Evolutionary conservation across 192 early-diverging fungal genomes (phyloP), one percentile per base, ranked within the genome.

Genomic region (Coemansia pectinata): DNA sequence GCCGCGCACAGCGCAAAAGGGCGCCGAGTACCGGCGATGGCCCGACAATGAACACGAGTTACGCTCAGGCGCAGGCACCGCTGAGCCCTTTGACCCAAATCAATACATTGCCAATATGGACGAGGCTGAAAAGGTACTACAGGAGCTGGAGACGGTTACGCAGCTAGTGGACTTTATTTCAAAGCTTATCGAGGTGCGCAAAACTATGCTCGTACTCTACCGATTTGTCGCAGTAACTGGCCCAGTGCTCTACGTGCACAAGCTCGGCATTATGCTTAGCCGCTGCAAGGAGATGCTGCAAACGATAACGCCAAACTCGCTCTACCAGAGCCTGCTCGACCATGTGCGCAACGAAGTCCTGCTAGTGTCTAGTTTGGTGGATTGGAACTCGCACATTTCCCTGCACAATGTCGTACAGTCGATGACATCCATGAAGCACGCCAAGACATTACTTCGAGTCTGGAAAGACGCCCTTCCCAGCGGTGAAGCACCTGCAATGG

Each of bases 141-240:
- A 66, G 31, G 81, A 83, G 39, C 59, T 78, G 48, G 73, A 66
- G 71, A 70, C 68, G 45, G 44, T 83, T 33, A 55, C 57, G 41
- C 70, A 71, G 62, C 75, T 78, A 52, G 67, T 78, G 38, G 67
- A 63, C 36, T 83, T 83, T 64, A 67, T 78, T 19, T 48, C 38
- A 27, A 74, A 70, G 67, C 78, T 83, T 36, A 58, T 83, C 55
- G 76, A 83, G 65, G 73, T 83, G 50, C 81, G 81, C 64, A 76
- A 73, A 60, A 78, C 76, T 19, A 78, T 83, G 81, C 67, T 78
- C 14, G 76, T 83, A 41, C 70, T 83, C 3, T 84, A 84, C 42
- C 76, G 81, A 40, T 77, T 84, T 31, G 52, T 78, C 23, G 81
- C 81, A 2, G 71, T 73, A 21, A 84, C 81, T 1, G 76, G 81